phyloP scores from a whole-genome alignment of 2,329 filamentous ascomycete genomes.

The Coniella vitis region DNA sequence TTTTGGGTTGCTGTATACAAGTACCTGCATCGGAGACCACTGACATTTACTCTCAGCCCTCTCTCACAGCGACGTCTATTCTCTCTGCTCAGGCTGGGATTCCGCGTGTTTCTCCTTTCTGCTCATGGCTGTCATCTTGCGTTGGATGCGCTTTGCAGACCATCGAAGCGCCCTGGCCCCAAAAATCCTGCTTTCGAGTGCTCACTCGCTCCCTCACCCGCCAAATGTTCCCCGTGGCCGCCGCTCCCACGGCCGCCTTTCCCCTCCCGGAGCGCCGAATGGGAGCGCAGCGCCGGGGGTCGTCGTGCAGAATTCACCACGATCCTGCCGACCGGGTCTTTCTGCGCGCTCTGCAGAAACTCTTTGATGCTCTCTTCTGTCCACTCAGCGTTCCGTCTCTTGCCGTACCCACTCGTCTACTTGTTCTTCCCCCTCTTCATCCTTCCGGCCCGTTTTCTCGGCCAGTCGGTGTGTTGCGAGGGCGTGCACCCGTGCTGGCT shows the following conservation, averaged over 20 bases:
- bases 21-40: too few relatives aligned
- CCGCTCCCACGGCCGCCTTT: constrained; percentile 10
- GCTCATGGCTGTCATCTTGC: too few relatives aligned
- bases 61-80: too few relatives aligned
- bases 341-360: background rate
- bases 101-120: too few relatives aligned
- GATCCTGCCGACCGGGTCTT: constrained; percentile 4
- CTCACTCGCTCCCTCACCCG: background rate
- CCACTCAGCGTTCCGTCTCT: background rate
- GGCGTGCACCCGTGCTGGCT: background rate
- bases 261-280: constrained; percentile 13
- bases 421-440: background rate
- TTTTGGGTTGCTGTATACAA: too few relatives aligned
- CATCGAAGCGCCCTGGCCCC: too few relatives aligned
- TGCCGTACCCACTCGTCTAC: background rate
- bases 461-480: constrained; percentile 2
- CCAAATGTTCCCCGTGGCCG: constrained; percentile 6
- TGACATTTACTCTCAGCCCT: too few relatives aligned
- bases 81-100: too few relatives aligned
- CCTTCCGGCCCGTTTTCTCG: constrained; percentile 3
- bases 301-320: background rate
- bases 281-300: constrained; percentile 7
- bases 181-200: background rate
- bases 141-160: too few relatives aligned
- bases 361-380: background rate